Conservation (phyloP, 495 filamentous ascomycete species). For the Bathelium albidoporum region DNA sequence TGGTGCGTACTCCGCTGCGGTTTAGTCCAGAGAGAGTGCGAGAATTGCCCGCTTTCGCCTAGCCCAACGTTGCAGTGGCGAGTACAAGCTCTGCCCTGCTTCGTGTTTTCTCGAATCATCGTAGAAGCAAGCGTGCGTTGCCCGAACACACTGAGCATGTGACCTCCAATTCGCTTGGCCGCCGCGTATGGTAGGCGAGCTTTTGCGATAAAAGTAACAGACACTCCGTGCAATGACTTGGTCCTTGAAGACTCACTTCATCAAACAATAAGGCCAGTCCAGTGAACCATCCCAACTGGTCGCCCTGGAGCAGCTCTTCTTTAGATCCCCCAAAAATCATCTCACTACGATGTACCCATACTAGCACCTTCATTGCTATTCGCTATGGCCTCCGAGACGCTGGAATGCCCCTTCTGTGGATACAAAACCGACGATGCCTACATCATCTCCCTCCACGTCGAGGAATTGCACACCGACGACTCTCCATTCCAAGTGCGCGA, state of each 20-base stretch:
- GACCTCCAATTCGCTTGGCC: background rate
- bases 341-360: too few species aligned
- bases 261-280: too few species aligned
- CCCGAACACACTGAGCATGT: background rate
- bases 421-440: constrained; percentile 29
- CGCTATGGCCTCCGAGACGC: constrained; percentile 12
- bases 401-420: constrained; percentile 47
- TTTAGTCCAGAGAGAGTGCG: too few species aligned
- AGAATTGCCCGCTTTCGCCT: too few species aligned
- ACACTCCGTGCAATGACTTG: background rate
- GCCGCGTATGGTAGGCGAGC: background rate
- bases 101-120: too few species aligned
- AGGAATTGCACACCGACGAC: constrained; percentile 43
- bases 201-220: background rate
- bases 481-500: constrained; percentile 44
- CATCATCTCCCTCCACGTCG: constrained; percentile 48
- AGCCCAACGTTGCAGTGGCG: too few species aligned
- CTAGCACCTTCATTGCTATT: background rate
- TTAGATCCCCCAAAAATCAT: too few species aligned
- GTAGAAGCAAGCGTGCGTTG: too few species aligned
- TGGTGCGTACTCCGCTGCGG: background rate
- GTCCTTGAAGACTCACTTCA: background rate
- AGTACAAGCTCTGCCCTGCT: too few species aligned
- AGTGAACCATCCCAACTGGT: too few species aligned
- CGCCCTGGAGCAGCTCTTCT: too few species aligned